These are phyloP conservation scores for Paracamarosporium sp. DNA, from an alignment of 2,329 filamentous ascomycete species.

Conservation along the genomic window DNA sequence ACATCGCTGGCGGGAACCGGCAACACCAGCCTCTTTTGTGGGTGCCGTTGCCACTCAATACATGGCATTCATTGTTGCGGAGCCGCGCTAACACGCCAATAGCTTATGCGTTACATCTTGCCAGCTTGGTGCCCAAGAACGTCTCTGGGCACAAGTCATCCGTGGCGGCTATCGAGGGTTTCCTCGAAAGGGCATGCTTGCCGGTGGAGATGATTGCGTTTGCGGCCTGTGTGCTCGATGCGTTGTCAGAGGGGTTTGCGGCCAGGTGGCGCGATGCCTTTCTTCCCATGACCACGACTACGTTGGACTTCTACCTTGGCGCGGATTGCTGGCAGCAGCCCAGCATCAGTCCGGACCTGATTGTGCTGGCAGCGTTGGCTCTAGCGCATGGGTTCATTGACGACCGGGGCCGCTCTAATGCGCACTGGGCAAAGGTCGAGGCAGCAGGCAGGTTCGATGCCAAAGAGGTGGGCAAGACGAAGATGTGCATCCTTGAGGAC, in stretches of 20 bases:
- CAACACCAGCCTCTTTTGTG: constrained; percentile 3
- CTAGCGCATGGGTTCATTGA: constrained; percentile 44
- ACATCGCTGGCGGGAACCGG: background rate
- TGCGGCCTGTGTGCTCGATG: constrained; percentile 47
- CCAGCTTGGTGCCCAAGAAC: constrained; percentile 44
- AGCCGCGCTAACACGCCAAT: constrained; percentile 27
- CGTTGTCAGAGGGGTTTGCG: constrained; percentile 41
- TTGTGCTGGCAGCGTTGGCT: constrained; percentile 44
- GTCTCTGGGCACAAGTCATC: constrained; percentile 36
- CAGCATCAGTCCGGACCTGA: constrained; percentile 37
- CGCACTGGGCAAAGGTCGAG: constrained; percentile 43
- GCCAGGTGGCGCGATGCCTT: constrained; percentile 36
- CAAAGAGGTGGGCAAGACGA: constrained; percentile 41
- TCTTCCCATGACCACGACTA: constrained; percentile 21
- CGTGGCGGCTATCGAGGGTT: constrained; percentile 30
- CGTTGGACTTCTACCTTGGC: constrained; percentile 20
- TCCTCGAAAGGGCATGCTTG: constrained; percentile 39
- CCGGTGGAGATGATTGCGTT: constrained; percentile 46
- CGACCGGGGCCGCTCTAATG: constrained; percentile 36
- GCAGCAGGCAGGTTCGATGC: constrained; percentile 30
- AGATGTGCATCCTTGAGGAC: constrained; percentile 41
- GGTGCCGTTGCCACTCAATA: constrained; percentile 13
- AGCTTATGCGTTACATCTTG: constrained; percentile 45
- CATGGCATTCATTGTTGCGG: constrained; percentile 9
- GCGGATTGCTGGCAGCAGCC: constrained; percentile 22